phyloP scores from a whole-genome alignment of 495 filamentous ascomycete genomes.

The Poronia punctata region DNA sequence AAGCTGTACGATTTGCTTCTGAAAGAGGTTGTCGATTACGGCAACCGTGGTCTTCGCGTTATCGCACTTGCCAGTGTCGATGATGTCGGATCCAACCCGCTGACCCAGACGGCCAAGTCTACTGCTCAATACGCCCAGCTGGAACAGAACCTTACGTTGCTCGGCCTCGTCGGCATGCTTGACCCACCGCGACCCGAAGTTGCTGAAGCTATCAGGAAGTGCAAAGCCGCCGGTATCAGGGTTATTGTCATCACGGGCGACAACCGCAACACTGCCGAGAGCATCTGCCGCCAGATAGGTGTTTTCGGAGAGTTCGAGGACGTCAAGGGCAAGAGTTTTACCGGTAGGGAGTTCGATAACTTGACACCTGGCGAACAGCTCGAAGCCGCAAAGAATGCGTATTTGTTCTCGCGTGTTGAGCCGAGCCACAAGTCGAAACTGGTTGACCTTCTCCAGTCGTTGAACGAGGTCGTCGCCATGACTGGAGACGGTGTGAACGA shows the following conservation, averaged over 20 bases:
- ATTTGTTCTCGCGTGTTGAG: slow-evolving; percentile 95
- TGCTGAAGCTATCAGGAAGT: slow-evolving; percentile 74
- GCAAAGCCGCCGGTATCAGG: slow-evolving; percentile 86
- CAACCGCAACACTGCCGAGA: slow-evolving; percentile 94
- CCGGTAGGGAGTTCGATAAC: slow-evolving; percentile 87
- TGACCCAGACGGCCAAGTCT: slow-evolving; percentile 67
- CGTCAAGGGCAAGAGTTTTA: slow-evolving; percentile 86
- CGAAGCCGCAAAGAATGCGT: slow-evolving; percentile 75
- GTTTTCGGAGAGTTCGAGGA: slow-evolving; percentile 81
- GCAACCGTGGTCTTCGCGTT: slow-evolving; percentile 85
- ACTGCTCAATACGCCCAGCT: slow-evolving; percentile 76
- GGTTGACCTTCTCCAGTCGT: slow-evolving; percentile 89
- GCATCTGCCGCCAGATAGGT: slow-evolving; percentile 94
- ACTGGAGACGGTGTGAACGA: slow-evolving; percentile 99
- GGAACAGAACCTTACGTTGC: slow-evolving; percentile 87
- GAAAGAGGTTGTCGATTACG: slow-evolving; percentile 78
- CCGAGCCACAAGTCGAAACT: slow-evolving; percentile 92
- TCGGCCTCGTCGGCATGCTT: slow-evolving; percentile 93
- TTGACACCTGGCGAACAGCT: slow-evolving; percentile 74
- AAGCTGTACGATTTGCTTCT: slow-evolving; percentile 61
- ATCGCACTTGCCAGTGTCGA: slow-evolving; percentile 85
- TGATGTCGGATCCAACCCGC: slow-evolving; percentile 59
- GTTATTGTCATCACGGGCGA: slow-evolving; percentile 98
- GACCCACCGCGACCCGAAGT: slow-evolving; percentile 98
- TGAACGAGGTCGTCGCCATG: slow-evolving; percentile 97